phyloP scores from a whole-genome alignment of 1,284 basidiomycete genomes.

The Trichosporon coremiiforme region DNA sequence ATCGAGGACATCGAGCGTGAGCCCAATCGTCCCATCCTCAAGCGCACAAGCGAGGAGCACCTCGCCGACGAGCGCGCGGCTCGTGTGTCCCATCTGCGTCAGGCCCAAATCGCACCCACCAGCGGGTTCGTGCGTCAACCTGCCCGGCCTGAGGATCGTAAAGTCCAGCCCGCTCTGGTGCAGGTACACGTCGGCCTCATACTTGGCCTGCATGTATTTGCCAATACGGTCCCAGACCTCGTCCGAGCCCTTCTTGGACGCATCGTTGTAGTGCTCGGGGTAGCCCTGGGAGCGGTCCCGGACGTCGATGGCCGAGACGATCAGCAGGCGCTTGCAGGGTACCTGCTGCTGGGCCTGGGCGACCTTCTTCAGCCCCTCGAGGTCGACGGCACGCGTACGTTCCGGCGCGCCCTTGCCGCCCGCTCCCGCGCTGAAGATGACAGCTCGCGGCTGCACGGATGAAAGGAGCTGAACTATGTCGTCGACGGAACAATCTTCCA shows the following conservation, averaged over 20 bases:
- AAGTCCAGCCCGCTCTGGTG: constrained; percentile 64
- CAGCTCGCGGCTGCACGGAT: constrained; percentile 60
- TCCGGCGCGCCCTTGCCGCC: constrained; percentile 68
- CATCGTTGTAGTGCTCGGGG: constrained; percentile 62
- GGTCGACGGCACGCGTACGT: constrained; percentile 69
- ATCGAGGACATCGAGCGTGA: constrained; percentile 67
- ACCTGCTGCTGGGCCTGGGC: constrained; percentile 69
- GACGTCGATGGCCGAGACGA: constrained; percentile 69
- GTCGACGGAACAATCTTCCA: constrained; percentile 62
- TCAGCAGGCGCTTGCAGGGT: constrained; percentile 59
- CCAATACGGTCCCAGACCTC: constrained; percentile 57
- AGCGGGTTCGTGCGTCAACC: constrained; percentile 62
- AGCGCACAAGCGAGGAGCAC: constrained; percentile 62
- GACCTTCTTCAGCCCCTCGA: constrained; percentile 70
- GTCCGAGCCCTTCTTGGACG: constrained; percentile 57
- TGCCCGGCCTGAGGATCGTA: constrained; percentile 70
- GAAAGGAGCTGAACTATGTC: constrained; percentile 62
- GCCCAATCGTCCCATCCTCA: constrained; percentile 63
- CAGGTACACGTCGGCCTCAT: constrained; percentile 70
- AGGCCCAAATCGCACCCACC: constrained; percentile 64
- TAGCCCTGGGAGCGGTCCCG: constrained; percentile 58
- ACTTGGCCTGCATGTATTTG: constrained; percentile 65
- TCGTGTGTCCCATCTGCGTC: constrained; percentile 58
- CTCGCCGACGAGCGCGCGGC: constrained; percentile 67
- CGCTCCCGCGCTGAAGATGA: constrained; percentile 70